Evolutionary conservation across 352 stramenopile genomes (phyloP).

Genomic region (Elongisporangium undulatum): DNA sequence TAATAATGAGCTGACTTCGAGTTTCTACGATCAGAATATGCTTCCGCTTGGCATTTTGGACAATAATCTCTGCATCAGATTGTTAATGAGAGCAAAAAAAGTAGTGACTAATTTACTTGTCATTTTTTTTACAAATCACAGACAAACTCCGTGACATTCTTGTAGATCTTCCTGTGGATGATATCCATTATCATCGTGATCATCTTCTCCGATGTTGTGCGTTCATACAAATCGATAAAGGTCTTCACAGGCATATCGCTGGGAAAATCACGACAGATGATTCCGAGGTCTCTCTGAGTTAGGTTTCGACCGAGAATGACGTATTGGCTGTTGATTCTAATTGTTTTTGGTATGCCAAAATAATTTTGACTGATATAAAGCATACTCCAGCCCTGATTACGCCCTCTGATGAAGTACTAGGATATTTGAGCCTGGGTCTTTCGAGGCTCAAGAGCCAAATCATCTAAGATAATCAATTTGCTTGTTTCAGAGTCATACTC

Average conservation of each 20-base stretch:
- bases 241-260: background rate
- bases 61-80: background rate
- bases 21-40: constrained; percentile 15
- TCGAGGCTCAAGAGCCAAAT: constrained; percentile 1
- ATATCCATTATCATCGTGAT: constrained; percentile 18
- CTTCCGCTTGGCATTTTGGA: constrained; percentile 5
- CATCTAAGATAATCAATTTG: constrained; percentile 13
- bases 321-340: constrained; percentile 13
- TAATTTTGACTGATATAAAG: constrained; percentile 13
- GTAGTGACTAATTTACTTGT: too few species aligned
- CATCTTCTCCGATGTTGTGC: constrained; percentile 6
- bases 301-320: constrained; percentile 10
- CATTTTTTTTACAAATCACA: constrained; percentile 8
- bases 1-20: constrained; percentile 6
- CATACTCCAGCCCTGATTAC: constrained; percentile 7
- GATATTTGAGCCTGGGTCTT: constrained; percentile 7
- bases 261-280: constrained; percentile 6
- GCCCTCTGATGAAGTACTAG: constrained; percentile 8
- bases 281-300: constrained; percentile 8
- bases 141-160: constrained; percentile 13
- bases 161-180: constrained; percentile 10
- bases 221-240: constrained; percentile 10
- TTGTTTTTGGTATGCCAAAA: constrained; percentile 10
- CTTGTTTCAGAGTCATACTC: constrained; percentile 11
- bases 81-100: too few species aligned